phyloP scores from a whole-genome alignment of 208 protist genomes.

The Leishmania tarentolae region DNA sequence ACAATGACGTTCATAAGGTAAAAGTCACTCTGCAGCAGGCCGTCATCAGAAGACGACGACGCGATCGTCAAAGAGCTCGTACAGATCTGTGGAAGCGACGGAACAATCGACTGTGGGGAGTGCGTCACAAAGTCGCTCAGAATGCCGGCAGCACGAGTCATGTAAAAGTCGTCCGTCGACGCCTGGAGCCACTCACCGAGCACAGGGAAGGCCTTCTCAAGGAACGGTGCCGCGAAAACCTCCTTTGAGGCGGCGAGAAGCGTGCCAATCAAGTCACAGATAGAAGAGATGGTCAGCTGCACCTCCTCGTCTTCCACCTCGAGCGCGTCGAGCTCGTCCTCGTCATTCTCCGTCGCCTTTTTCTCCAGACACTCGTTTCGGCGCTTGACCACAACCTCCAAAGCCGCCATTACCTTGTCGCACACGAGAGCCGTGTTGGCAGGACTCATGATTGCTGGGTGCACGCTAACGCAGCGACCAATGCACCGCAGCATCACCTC shows the following conservation, averaged over 20 bases:
- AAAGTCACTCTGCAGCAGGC: conserved; percentile 69
- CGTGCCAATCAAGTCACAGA: conserved; percentile 66
- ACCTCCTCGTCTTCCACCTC: conserved; percentile 75
- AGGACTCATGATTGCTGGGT: conserved; percentile 56
- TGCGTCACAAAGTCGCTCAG: conserved; percentile 83
- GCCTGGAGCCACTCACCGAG: conserved; percentile 59
- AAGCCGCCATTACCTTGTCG: conserved; percentile 68
- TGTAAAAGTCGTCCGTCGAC: conserved; percentile 70
- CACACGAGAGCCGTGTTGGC: conserved; percentile 57
- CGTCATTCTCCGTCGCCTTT: conserved; percentile 72
- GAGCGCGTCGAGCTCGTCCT: conserved; percentile 85
- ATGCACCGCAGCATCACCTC: conserved; percentile 67
- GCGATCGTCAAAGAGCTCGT: conserved; percentile 56
- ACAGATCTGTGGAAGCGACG: conserved; percentile 49
- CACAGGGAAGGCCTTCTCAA: conserved; percentile 61
- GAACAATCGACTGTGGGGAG: conserved; percentile 51
- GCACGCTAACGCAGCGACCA: conserved; percentile 57
- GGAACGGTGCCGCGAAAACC: conserved; percentile 75
- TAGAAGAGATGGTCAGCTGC: conserved; percentile 59
- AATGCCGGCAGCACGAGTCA: conserved; percentile 57
- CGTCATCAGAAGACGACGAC: conserved; percentile 44
- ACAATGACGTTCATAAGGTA: conserved; percentile 77
- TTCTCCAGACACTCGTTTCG: conserved; percentile 53
- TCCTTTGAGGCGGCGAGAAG: conserved; percentile 62
- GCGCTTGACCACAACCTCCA: conserved; percentile 57